These are phyloP conservation scores for Cyclotella distinguenda DNA, from an alignment of 108 stramenopile genomes.

Conservation along the genomic window DNA sequence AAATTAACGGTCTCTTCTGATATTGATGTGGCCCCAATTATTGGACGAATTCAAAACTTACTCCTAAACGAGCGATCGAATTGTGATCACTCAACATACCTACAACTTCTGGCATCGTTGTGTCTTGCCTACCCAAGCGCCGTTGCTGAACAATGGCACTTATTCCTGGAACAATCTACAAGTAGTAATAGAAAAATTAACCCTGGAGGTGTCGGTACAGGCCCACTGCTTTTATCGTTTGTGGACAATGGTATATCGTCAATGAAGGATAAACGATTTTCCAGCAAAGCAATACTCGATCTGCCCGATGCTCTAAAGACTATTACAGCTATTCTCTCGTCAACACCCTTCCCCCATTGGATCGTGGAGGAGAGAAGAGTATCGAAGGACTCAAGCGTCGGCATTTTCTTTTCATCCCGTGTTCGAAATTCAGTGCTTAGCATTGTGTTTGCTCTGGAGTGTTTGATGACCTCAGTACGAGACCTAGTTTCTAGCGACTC, in stretches of 20 bases:
- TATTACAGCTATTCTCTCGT: conserved; percentile 20
- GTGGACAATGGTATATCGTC: conserved; percentile 28
- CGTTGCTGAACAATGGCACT: conserved; percentile 43
- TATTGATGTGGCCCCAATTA: conserved; percentile 27
- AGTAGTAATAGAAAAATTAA: neutral
- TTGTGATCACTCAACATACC: conserved; percentile 7
- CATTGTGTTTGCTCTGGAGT: conserved; percentile 11
- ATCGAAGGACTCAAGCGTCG: conserved; percentile 19
- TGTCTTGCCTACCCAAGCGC: conserved; percentile 32
- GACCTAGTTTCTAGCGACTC: conserved; percentile 9
- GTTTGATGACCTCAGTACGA: conserved; percentile 26
- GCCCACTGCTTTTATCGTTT: conserved; percentile 19
- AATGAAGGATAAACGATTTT: neutral
- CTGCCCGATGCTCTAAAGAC: conserved; percentile 30
- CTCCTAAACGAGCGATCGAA: conserved; percentile 18
- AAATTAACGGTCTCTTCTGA: conserved; percentile 5
- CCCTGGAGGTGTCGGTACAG: neutral
- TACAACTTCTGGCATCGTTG: conserved; percentile 25
- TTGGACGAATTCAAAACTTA: conserved; percentile 29
- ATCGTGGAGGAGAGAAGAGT: conserved; percentile 32
- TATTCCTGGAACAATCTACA: conserved; percentile 45
- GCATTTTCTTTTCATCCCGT: conserved; percentile 34
- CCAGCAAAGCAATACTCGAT: conserved; percentile 9
- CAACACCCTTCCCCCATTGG: conserved; percentile 43
- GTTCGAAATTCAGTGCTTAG: conserved; percentile 27